Base-by-base conservation (phyloP, 257 asterid species). In the Solanum chilense region DNA sequence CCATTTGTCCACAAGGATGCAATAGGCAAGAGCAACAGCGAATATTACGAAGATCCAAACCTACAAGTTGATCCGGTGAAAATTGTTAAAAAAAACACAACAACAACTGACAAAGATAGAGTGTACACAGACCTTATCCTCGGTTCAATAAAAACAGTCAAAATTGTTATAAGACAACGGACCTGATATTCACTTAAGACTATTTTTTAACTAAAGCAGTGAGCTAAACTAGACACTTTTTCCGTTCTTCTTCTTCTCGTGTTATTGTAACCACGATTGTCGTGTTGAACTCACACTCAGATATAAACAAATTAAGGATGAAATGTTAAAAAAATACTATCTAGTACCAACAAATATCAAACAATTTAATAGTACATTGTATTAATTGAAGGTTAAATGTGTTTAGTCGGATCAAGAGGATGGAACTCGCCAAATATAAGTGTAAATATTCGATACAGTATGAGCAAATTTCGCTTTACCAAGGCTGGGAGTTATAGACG, bases 1-100 rank as follows among this genome's bases (percentile, higher is more conserved):
- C 92, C 92, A 90, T 87, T 20, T 73, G 47, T 73, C 47, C 29
- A 73, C 80, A 18, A 39, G 52, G 82, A 39, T 21, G 31, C 33
- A 74, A 21, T 27, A 2, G 47, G 15, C 25, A 9, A 71, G 47
- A 71, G 9, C 45, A 71, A 71, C 80, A 71, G 45, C 80, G 3
- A 35, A 73, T 73, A 20, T 35, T 18, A 20, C 2, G 9, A 37
- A 35, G 47, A 33, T 33, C 47, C 80, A 35, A 70, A 35, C 80
- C 80, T 73, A 35, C 80, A 73, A 73, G 80, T 20, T 73, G 80
- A 35, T 73, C 80, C 10, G 14, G 23, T 20, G 27, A 20, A 18
- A 5, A 2, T 20, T 73, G 3, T 35, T 20, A 0, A 5, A 73
- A 73, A 35, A 18, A 35, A 35, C 70, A 11, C 70, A 62, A 62